phyloP scores from a whole-genome alignment of 108 stramenopile species.

The Cyclotella baltica region DNA sequence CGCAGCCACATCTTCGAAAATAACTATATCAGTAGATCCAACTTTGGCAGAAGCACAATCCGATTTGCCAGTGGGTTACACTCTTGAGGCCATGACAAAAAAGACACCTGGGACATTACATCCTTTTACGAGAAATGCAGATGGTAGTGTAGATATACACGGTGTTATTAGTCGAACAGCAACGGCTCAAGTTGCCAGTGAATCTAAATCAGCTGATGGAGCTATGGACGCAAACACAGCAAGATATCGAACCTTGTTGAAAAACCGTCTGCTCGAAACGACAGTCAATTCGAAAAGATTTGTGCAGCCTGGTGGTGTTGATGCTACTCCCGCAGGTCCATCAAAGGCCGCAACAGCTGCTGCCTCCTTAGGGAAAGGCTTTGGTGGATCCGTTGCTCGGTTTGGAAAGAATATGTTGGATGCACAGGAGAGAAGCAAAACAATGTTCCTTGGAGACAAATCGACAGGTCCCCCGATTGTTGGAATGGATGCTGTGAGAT shows the following conservation, averaged over 20 bases:
- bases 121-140: constrained; percentile 72
- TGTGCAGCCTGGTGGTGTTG: constrained; percentile 78
- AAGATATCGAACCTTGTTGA: constrained; percentile 70
- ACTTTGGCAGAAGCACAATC: constrained; percentile 42
- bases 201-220: constrained; percentile 10
- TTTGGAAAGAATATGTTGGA: constrained; percentile 77
- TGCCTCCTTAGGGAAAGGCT: constrained; percentile 58
- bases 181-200: constrained; percentile 74
- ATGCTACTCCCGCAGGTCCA: constrained; percentile 57
- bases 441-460: constrained; percentile 3
- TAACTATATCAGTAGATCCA: constrained; percentile 34
- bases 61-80: constrained; percentile 81
- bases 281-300: constrained; percentile 79
- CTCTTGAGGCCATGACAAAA: constrained; percentile 86
- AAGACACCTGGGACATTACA: constrained; percentile 73
- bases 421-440: constrained; percentile 32
- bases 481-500: constrained; percentile 58
- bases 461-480: constrained; percentile 48
- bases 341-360: constrained; percentile 53
- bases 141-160: constrained; percentile 76
- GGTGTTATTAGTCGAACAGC: constrained; percentile 77
- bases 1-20: constrained; percentile 28
- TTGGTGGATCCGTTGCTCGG: constrained; percentile 78
- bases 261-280: constrained; percentile 71
- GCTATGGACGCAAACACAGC: constrained; percentile 36